Conservation (phyloP, 768 basidiomycete species). For the Pisolithus tinctorius region DNA sequence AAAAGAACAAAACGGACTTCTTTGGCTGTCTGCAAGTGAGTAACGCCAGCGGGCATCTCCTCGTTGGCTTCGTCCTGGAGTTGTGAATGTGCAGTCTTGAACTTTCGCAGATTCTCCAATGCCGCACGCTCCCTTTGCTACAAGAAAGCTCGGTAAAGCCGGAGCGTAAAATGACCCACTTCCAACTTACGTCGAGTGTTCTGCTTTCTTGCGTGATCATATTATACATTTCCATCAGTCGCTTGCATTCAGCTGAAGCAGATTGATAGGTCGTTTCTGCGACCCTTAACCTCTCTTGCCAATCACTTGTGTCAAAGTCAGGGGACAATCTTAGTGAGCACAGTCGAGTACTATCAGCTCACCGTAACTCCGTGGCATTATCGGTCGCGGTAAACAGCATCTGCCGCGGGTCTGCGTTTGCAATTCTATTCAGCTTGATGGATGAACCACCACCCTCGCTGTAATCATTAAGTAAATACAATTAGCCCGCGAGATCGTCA, state of each 20-base stretch:
- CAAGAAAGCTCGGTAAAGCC: background rate
- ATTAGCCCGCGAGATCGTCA: background rate
- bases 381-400: constrained; percentile 51
- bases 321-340: background rate
- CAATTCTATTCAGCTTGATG: constrained; percentile 28
- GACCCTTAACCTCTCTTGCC: constrained; percentile 31
- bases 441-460: constrained; percentile 69
- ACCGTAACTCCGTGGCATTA: constrained; percentile 43
- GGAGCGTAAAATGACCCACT: background rate
- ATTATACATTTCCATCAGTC: constrained; percentile 25
- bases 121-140: constrained; percentile 17
- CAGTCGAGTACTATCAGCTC: constrained; percentile 10
- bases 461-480: background rate
- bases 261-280: constrained; percentile 33
- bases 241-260: constrained; percentile 21
- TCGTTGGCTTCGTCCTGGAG: constrained; percentile 61
- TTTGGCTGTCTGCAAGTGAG: constrained; percentile 48
- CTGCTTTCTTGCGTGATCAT: constrained; percentile 25
- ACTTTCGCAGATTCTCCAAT: constrained; percentile 20
- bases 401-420: constrained; percentile 29
- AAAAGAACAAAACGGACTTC: constrained; percentile 31
- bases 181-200: constrained; percentile 27
- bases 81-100: constrained; percentile 31
- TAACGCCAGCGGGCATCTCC: constrained; percentile 59
- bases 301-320: constrained; percentile 34